Evolutionary conservation across 106 monocot species (phyloP).

Genomic region (Ottelia alismoides): DNA sequence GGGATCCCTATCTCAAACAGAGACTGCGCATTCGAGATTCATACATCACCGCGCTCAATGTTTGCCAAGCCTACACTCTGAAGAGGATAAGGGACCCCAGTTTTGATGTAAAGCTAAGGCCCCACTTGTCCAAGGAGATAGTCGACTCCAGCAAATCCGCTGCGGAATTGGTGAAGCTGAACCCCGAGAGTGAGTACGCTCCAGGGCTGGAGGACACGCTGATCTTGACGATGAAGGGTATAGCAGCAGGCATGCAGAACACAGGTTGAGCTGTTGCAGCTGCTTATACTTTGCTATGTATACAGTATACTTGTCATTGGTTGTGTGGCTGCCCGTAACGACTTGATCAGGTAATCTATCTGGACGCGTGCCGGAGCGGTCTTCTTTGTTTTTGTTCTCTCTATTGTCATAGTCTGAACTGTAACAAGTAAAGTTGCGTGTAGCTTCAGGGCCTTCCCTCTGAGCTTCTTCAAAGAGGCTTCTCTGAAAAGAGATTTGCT

Average conservation of each 20-base stretch:
- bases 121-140: slow-evolving; percentile 37
- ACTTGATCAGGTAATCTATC: too few relatives aligned
- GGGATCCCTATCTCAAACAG: slow-evolving; percentile 65
- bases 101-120: slow-evolving; percentile 28
- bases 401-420: too few relatives aligned
- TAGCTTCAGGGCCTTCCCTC: too few relatives aligned
- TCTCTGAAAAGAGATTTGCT: too few relatives aligned
- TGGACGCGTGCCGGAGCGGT: too few relatives aligned
- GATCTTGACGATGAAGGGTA: slow-evolving; percentile 95
- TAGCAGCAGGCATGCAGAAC: slow-evolving; percentile 89
- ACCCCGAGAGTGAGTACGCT: slow-evolving; percentile 72
- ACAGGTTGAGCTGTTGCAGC: too few relatives aligned
- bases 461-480: too few relatives aligned
- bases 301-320: too few relatives aligned
- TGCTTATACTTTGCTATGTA: too few relatives aligned
- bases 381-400: too few relatives aligned
- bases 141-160: slow-evolving; percentile 25
- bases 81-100: slow-evolving; percentile 35
- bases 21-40: slow-evolving; percentile 53
- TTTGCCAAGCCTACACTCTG: slow-evolving; percentile 47
- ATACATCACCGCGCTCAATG: slow-evolving; percentile 58
- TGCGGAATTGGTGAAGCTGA: slow-evolving; percentile 71
- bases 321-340: too few relatives aligned
- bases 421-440: too few relatives aligned
- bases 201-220: slow-evolving; percentile 88